phyloP scores from a whole-genome alignment of 2,329 filamentous ascomycete genomes.

The Exophiala xenobiotica region DNA sequence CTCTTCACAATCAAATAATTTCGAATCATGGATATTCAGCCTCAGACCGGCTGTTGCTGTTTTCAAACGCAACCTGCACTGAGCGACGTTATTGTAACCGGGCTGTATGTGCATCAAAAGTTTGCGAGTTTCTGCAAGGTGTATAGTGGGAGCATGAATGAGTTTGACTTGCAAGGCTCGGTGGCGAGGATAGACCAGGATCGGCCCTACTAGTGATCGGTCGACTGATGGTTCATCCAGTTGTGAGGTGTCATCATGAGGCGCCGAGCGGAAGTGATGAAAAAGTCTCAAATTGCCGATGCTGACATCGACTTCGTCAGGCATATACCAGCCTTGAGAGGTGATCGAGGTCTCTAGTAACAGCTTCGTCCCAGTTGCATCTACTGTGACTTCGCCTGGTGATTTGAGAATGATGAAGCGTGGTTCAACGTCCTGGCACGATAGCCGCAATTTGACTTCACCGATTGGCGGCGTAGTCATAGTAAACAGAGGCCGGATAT shows the following conservation, averaged over 20 bases:
- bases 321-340: conserved; percentile 28
- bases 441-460: conserved; percentile 19
- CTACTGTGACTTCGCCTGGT: conserved; percentile 43
- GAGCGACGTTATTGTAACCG: conserved; percentile 40
- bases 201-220: conserved; percentile 10
- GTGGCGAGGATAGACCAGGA: conserved; percentile 26
- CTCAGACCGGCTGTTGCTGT: conserved; percentile 66
- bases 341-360: conserved; percentile 21
- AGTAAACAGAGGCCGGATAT: conserved; percentile 7
- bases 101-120: conserved; percentile 67
- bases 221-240: conserved; percentile 1
- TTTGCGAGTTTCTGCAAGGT: conserved; percentile 75
- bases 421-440: conserved; percentile 43
- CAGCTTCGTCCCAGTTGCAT: conserved; percentile 56
- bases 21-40: conserved; percentile 61
- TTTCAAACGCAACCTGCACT: conserved; percentile 61
- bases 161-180: conserved; percentile 49
- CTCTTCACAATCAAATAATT: conserved; percentile 47
- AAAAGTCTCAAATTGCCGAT: conserved; percentile 26
- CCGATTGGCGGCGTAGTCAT: conserved; percentile 10
- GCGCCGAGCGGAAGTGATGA: conserved; percentile 18
- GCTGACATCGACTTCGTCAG: conserved; percentile 19
- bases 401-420: conserved; percentile 57
- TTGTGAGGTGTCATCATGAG: conserved; percentile 4
- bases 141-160: conserved; percentile 66